phyloP scores from a whole-genome alignment of 2,329 filamentous ascomycete genomes.

The Penicillium occitanis region DNA sequence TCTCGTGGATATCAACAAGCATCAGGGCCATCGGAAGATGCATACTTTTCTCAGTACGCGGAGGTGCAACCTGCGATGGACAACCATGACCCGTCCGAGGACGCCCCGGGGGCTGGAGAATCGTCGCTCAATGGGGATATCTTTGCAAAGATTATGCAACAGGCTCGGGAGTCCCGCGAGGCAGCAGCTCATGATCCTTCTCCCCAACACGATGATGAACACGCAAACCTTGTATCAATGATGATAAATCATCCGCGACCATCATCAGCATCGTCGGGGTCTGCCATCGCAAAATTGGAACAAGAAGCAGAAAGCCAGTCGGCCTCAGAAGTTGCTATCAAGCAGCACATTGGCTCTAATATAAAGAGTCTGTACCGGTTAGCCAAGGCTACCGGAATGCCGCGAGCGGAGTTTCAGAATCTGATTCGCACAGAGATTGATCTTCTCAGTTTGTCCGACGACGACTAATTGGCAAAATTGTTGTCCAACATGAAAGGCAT shows the following conservation, averaged over 20 bases:
- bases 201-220: slow-evolving; percentile 24
- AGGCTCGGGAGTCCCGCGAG: slow-evolving; percentile 24
- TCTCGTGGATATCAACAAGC: slow-evolving; percentile 29
- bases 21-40: slow-evolving; percentile 51
- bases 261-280: slow-evolving; percentile 45
- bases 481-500: slow-evolving; percentile 5
- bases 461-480: slow-evolving; percentile 31
- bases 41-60: slow-evolving; percentile 62
- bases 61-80: slow-evolving; percentile 66
- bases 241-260: slow-evolving; percentile 46
- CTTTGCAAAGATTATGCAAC: slow-evolving; percentile 43
- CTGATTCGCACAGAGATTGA: slow-evolving; percentile 62
- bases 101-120: slow-evolving; percentile 47
- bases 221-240: slow-evolving; percentile 26
- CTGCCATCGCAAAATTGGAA: slow-evolving; percentile 57
- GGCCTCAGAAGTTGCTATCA: slow-evolving; percentile 60
- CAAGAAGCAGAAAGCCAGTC: slow-evolving; percentile 52
- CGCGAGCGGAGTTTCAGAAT: slow-evolving; percentile 58
- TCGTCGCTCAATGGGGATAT: slow-evolving; percentile 58
- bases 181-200: slow-evolving; percentile 25
- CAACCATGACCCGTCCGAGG: slow-evolving; percentile 60
- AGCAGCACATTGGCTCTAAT: slow-evolving; percentile 63
- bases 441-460: slow-evolving; percentile 57
- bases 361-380: slow-evolving; percentile 64
- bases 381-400: slow-evolving; percentile 59